A percentile compares a stretch with the other conserved stretches of the same genome.
Evolutionary conservation across 179 eudicot genomes (phyloP).

Genomic region (Silene vulgaris): DNA sequence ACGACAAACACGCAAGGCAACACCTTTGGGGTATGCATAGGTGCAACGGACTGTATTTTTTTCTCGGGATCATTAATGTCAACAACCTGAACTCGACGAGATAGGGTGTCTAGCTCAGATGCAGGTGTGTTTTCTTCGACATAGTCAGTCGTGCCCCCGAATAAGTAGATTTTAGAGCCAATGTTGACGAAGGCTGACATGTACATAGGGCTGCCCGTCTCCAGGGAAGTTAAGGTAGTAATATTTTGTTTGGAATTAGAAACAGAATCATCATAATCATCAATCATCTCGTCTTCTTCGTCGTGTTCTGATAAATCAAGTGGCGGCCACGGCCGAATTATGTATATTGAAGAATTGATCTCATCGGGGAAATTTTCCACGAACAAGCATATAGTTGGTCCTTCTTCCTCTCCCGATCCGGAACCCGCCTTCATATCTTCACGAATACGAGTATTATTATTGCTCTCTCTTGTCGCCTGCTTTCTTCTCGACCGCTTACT

Average conservation of each 20-base stretch:
- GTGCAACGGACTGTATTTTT: background rate
- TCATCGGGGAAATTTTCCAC: no score
- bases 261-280: no score
- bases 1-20: slow-evolving; percentile 16
- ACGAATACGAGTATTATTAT: no score
- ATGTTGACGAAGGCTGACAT: background rate
- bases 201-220: background rate
- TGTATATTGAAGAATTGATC: no score
- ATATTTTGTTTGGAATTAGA: background rate
- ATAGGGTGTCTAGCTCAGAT: background rate
- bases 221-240: slow-evolving; percentile 1
- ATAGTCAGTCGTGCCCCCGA: background rate
- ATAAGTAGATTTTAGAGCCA: slow-evolving; percentile 15
- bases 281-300: no score
- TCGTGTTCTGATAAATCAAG: no score
- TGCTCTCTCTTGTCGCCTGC: no score
- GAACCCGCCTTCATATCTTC: background rate
- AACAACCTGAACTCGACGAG: background rate
- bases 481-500: no score
- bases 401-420: no score
- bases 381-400: no score
- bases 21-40: background rate
- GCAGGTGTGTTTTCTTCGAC: background rate
- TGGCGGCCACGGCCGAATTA: no score
- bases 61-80: slow-evolving; percentile 9